These are phyloP conservation scores for Nigrograna mackinnonii DNA, from an alignment of 2,329 filamentous ascomycete species.

Conservation along the genomic window DNA sequence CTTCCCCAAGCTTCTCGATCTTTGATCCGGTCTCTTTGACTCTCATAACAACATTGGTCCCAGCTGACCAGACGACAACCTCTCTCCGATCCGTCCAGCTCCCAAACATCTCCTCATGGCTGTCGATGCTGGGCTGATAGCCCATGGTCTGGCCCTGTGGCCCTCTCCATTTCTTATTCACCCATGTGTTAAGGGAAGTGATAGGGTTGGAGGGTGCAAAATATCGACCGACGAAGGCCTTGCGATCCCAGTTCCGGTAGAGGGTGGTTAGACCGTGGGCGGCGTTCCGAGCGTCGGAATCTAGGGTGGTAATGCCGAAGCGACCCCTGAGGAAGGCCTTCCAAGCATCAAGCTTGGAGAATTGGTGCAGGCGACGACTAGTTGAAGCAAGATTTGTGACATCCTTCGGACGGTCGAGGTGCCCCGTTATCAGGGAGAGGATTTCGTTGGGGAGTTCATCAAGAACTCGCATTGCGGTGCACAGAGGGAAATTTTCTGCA, in stretches of 20 bases:
- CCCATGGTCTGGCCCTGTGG: slow-evolving; percentile 58
- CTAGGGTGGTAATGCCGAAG: slow-evolving; percentile 25
- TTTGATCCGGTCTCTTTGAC: slow-evolving; percentile 48
- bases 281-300: slow-evolving; percentile 36
- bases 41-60: slow-evolving; percentile 58
- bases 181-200: slow-evolving; percentile 39
- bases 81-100: slow-evolving; percentile 52
- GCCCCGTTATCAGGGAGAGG: slow-evolving; percentile 30
- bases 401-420: slow-evolving; percentile 32
- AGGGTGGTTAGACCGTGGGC: slow-evolving; percentile 59
- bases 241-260: slow-evolving; percentile 60
- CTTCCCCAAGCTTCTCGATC: slow-evolving; percentile 23
- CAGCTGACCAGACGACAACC: slow-evolving; percentile 63
- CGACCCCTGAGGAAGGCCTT: slow-evolving; percentile 36
- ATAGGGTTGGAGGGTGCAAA: slow-evolving; percentile 43
- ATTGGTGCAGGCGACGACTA: slow-evolving; percentile 24
- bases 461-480: slow-evolving; percentile 23
- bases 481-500: too few species aligned
- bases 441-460: slow-evolving; percentile 35
- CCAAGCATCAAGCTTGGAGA: slow-evolving; percentile 35
- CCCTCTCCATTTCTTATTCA: slow-evolving; percentile 42
- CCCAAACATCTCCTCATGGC: slow-evolving; percentile 55
- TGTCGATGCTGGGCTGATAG: slow-evolving; percentile 62
- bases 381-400: slow-evolving; percentile 25
- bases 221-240: slow-evolving; percentile 59